Base-by-base conservation (phyloP, 371 early-diverging fungal genomes). In the Rhizopus microsporus region DNA sequence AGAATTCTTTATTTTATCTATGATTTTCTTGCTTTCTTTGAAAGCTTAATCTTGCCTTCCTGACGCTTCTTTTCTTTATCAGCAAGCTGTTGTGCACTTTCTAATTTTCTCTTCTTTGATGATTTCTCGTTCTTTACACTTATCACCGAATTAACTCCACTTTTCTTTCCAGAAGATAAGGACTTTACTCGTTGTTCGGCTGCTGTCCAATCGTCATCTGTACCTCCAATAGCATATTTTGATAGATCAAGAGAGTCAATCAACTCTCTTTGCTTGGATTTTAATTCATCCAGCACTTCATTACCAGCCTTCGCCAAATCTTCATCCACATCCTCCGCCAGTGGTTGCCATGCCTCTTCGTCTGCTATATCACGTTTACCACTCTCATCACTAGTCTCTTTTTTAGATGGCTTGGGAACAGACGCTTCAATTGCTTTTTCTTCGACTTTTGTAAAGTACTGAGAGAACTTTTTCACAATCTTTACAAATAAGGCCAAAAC, bases 401-500 rank as follows among this genome's bases (percentile, higher is more conserved):
- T 50, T 52, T 64, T 46, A 29, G 35, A 40, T 57, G 53, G 50
- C 12, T 56, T 29, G 15, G 74, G 69, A 4, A 58, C 61, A 16
- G 68, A 63, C 33, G 69, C 65, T 51, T 75, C 77, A 9, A 71
- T 52, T 8, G 72, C 80, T 15, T 65, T 52, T 30, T 77, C 77
- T 63, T 88, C 82, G 7, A 88, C 68, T 45, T 76, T 70, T 44
- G 80, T 75, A 74, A 89, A 87, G 59, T 82, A 73, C 59, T 82
- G 77, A 23, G 85, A 85, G 61, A 88, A 71, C 74, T 92, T 93
- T 60, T 91, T 84, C 51, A 96, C 75, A 43, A 90, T 78, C 80
- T 96, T 97, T 57, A 89, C 91, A 69, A 98, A 95, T 65, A 97
- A 71, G 0, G 98, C 99, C 75, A 98, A 69, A 10, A 96, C 74